A percentile compares a stretch with the other conserved stretches of the same genome.
Evolutionary conservation across 2,329 filamentous ascomycete genomes (phyloP).

Genomic region (Ceratocystiopsis brevicomis): DNA sequence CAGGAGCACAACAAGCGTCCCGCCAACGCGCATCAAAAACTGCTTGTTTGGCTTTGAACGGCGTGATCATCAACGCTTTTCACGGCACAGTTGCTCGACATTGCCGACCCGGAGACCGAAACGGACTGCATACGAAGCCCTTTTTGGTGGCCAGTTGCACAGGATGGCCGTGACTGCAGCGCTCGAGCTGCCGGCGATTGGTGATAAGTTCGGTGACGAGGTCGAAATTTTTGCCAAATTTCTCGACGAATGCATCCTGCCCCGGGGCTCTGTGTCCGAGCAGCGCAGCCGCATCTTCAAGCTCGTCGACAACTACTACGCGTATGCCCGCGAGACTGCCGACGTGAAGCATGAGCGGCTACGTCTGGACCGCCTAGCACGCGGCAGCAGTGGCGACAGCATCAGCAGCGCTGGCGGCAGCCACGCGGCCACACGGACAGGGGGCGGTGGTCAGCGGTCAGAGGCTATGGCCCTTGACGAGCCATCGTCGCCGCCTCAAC

Average conservation of each 20-base stretch:
- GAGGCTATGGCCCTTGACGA: slow-evolving; percentile 37
- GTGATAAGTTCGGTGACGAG: slow-evolving; percentile 47
- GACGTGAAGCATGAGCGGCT: slow-evolving; percentile 23
- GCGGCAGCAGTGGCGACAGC: slow-evolving; percentile 6
- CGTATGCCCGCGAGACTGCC: slow-evolving; percentile 29
- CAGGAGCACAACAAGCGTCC: too few species aligned
- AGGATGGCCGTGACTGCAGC: too few species aligned
- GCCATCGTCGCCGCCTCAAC: slow-evolving; percentile 5
- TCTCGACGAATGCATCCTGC: slow-evolving; percentile 52
- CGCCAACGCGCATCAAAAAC: too few species aligned
- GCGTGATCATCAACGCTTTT: too few species aligned
- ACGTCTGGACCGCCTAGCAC: slow-evolving; percentile 11
- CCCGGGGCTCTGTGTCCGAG: slow-evolving; percentile 28
- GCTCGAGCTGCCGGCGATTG: too few species aligned
- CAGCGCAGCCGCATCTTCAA: slow-evolving; percentile 48
- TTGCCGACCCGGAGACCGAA: too few species aligned
- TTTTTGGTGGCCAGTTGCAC: too few species aligned
- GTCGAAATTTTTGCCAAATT: slow-evolving; percentile 73
- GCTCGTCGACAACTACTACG: slow-evolving; percentile 46
- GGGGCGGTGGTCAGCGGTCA: neutral
- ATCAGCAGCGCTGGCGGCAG: slow-evolving; percentile 1
- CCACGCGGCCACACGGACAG: neutral
- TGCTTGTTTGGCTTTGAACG: too few species aligned
- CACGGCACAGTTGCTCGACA: too few species aligned
- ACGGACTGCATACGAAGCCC: too few species aligned